Evolutionary conservation across 2,329 filamentous ascomycete genomes (phyloP).

Genomic region (Pseudocercospora vitis): DNA sequence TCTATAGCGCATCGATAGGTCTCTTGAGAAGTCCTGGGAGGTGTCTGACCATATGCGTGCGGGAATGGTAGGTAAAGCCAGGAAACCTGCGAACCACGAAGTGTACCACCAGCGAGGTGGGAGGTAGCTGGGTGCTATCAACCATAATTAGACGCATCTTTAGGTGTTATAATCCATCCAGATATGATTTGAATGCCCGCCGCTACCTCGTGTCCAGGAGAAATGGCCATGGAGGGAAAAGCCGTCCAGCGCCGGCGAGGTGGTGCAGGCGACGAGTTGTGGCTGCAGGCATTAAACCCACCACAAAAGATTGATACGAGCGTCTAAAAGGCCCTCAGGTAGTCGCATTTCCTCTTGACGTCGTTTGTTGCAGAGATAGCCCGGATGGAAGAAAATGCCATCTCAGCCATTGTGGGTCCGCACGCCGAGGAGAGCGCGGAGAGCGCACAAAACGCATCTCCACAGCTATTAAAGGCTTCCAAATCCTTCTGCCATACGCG

Average conservation of each 20-base stretch:
- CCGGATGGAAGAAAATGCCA: no score
- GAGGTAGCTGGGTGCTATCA: background rate
- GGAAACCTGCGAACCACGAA: background rate
- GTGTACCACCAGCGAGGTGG: background rate
- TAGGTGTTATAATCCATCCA: background rate
- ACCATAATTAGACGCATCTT: background rate
- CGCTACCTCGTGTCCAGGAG: background rate
- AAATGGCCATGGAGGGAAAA: background rate
- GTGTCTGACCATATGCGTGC: background rate
- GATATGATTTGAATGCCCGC: background rate
- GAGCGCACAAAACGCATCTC: no score
- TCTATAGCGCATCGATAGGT: background rate
- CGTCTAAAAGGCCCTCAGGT: no score
- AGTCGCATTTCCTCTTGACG: no score
- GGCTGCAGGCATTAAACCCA: no score
- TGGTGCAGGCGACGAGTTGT: background rate
- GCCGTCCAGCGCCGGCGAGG: background rate
- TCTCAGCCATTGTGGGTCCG: no score
- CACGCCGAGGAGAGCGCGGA: no score
- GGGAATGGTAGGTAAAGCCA: background rate
- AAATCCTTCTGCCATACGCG: no score
- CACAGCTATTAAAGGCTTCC: no score
- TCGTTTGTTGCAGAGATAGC: no score
- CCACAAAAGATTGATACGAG: no score
- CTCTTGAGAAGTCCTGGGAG: background rate